Percentiles rank a stretch among this genome's conserved stretches.
phyloP scores from a whole-genome alignment of 1,139 yeast species.

The Sugiyamaella xylanicola region DNA sequence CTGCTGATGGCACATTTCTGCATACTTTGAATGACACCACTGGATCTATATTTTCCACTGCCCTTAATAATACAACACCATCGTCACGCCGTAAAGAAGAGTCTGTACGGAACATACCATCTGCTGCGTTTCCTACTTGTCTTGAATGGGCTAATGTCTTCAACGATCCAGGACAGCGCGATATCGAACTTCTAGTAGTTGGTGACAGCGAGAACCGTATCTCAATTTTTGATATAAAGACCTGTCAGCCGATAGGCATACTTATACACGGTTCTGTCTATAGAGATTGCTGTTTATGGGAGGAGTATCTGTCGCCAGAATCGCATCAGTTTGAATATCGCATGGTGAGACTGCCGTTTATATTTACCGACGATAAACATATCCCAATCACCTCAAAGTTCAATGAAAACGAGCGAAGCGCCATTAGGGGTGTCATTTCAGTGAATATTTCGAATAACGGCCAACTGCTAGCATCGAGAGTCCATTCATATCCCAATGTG shows the following conservation, averaged over 20 bases:
- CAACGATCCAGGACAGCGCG: conserved; percentile 16
- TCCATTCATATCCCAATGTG: conserved; percentile 29
- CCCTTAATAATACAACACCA: background rate
- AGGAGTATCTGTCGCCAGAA: conserved; percentile 24
- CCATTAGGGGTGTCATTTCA: background rate
- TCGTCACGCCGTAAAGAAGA: conserved; percentile 14
- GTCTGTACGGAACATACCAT: conserved; percentile 16
- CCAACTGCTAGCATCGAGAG: conserved; percentile 25
- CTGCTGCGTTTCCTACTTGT: conserved; percentile 21
- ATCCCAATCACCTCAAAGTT: background rate
- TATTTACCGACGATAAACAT: background rate
- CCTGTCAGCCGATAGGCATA: conserved; percentile 27
- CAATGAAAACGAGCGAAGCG: conserved; percentile 15
- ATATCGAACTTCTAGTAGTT: conserved; percentile 28
- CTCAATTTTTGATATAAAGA: conserved; percentile 24
- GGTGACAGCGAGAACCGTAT: conserved; percentile 33
- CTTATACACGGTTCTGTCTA: conserved; percentile 31
- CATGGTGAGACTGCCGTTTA: conserved; percentile 13
- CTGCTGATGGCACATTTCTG: conserved; percentile 28
- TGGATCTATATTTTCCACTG: background rate
- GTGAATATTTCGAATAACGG: conserved; percentile 26
- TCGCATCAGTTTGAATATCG: conserved; percentile 16
- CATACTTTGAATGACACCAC: conserved; percentile 26
- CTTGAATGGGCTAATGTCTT: conserved; percentile 25
- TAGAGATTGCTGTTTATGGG: conserved; percentile 31